Conservation (phyloP, 306 rosid species). For the Crataegus laevigata region DNA sequence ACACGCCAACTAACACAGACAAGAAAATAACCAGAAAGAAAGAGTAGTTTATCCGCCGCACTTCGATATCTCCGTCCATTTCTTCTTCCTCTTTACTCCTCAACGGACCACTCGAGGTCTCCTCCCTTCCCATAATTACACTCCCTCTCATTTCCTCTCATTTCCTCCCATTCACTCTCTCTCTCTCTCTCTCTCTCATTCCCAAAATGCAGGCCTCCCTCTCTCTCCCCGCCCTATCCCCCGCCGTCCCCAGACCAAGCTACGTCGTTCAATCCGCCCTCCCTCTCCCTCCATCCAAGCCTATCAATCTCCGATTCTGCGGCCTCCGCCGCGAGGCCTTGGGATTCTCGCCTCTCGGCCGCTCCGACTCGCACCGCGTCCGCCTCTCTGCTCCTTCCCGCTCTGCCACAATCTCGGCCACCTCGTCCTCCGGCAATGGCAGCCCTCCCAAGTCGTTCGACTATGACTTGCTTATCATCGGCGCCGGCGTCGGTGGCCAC, state of each 20-base stretch:
- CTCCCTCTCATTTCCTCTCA: neutral
- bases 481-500: slow-evolving; percentile 98
- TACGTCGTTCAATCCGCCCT: slow-evolving; percentile 6
- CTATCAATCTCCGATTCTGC: slow-evolving; percentile 70
- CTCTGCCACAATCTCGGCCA: slow-evolving; percentile 1
- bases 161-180: neutral
- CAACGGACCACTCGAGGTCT: slow-evolving; percentile 60
- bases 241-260: slow-evolving; percentile 44
- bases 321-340: slow-evolving; percentile 71
- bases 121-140: neutral
- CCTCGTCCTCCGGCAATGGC: slow-evolving; percentile 57
- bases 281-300: slow-evolving; percentile 14
- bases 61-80: slow-evolving; percentile 71
- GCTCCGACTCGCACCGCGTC: slow-evolving; percentile 5
- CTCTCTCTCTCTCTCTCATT: neutral
- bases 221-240: slow-evolving; percentile 54
- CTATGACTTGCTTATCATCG: slow-evolving; percentile 81
- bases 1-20: neutral
- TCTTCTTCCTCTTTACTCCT: slow-evolving; percentile 7
- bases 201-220: slow-evolving; percentile 72
- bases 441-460: slow-evolving; percentile 66
- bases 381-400: slow-evolving; percentile 17
- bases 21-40: neutral
- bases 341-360: slow-evolving; percentile 38
- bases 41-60: slow-evolving; percentile 46